These are phyloP conservation scores for Hydrangea macrophylla DNA, from an alignment of 148 eudicot genomes.

Conservation along the genomic window DNA sequence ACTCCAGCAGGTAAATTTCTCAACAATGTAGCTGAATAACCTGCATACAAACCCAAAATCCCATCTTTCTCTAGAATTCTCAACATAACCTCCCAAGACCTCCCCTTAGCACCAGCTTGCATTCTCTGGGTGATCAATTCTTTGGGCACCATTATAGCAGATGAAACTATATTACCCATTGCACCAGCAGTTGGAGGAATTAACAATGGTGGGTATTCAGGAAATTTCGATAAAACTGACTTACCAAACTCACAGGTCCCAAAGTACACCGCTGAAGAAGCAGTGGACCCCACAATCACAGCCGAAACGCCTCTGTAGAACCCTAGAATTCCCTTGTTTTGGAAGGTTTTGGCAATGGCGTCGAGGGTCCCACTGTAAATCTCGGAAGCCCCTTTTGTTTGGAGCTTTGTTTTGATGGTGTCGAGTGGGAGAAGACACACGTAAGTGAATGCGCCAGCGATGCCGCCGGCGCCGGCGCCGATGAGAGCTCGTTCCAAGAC, in stretches of 20 bases:
- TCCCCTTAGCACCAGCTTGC: conserved; percentile 91
- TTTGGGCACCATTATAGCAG: conserved; percentile 93
- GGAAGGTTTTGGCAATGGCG: conserved; percentile 67
- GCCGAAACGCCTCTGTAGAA: conserved; percentile 89
- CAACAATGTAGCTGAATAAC: conserved; percentile 84
- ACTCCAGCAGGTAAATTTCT: conserved; percentile 95
- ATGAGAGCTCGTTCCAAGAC: conserved; percentile 71
- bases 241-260: conserved; percentile 95
- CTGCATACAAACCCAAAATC: conserved; percentile 75
- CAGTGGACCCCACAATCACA: conserved; percentile 75
- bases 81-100: conserved; percentile 81
- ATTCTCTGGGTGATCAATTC: conserved; percentile 78
- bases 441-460: conserved; percentile 89
- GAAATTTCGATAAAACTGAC: conserved; percentile 59
- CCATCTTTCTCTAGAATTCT: conserved; percentile 76
- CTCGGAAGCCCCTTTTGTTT: conserved; percentile 74
- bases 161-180: conserved; percentile 86
- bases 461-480: conserved; percentile 81
- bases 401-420: conserved; percentile 85
- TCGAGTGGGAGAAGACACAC: conserved; percentile 79
- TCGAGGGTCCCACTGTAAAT: conserved; percentile 71
- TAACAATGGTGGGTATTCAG: conserved; percentile 46
- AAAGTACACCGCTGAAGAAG: conserved; percentile 80
- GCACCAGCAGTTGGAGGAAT: conserved; percentile 90
- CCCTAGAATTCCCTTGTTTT: conserved; percentile 63